phyloP scores from a whole-genome alignment of 176 grass and related monocot genomes.

The Avena insularis region DNA sequence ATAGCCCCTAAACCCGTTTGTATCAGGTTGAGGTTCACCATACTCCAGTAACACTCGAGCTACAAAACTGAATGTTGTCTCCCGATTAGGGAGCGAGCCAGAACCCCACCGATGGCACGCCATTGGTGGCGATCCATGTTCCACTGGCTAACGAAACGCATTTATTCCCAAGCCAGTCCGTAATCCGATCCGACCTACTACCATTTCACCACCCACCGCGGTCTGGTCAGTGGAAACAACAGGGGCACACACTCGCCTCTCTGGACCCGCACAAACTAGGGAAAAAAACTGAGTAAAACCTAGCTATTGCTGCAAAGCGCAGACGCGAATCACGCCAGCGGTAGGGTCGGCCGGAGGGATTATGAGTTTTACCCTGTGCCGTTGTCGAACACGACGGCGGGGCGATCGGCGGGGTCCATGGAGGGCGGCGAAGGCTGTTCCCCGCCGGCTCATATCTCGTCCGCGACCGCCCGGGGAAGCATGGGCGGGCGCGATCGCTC shows the following conservation, averaged over 20 bases:
- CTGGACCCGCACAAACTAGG: background rate
- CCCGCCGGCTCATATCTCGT: constrained; percentile 41
- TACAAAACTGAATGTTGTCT: background rate
- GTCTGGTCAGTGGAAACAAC: background rate
- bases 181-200: background rate
- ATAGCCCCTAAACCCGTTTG: background rate
- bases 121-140: too few species aligned
- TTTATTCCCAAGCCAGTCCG: background rate
- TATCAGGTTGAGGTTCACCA: background rate
- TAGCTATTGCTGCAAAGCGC: background rate
- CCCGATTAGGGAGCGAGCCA: background rate
- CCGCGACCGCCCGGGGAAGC: constrained; percentile 31
- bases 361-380: constrained; percentile 67
- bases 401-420: constrained; percentile 85
- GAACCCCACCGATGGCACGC: background rate
- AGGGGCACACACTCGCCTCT: background rate
- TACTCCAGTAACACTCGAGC: background rate
- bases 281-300: background rate
- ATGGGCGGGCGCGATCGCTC: constrained; percentile 37
- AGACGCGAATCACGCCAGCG: background rate
- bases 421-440: background rate
- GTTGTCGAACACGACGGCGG: constrained; percentile 97
- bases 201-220: background rate
- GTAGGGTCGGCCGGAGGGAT: background rate
- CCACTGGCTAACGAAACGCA: background rate